A percentile compares a stretch with the other conserved stretches of the same genome.
These are phyloP conservation scores for Paulownia fortunei DNA, from an alignment of 257 asterid species.

Conservation along the genomic window DNA sequence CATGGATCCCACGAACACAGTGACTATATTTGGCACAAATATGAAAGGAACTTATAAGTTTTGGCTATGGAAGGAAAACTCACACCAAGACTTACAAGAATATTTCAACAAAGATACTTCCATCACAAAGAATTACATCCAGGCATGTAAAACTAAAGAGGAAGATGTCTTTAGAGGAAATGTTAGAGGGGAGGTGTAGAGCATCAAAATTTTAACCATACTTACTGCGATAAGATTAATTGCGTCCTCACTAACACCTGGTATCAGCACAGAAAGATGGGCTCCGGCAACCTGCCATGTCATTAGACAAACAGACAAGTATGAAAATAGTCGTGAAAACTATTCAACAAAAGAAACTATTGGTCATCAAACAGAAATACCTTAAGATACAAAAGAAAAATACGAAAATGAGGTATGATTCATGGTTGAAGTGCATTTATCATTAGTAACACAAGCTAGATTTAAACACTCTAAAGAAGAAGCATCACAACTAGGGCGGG, in stretches of 20 bases:
- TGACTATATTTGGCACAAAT: constrained; percentile 41
- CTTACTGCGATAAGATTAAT: constrained; percentile 62
- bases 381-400: not conserved
- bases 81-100: not conserved
- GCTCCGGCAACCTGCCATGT: constrained; percentile 54
- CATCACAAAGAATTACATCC: not conserved
- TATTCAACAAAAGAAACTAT: not conserved
- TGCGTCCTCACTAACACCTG: constrained; percentile 85
- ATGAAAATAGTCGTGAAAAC: not conserved
- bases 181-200: not conserved
- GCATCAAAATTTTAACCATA: constrained; percentile 18
- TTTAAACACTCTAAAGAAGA: constrained; percentile 7
- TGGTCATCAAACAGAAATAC: constrained; percentile 20
- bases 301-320: not conserved
- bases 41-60: constrained; percentile 11
- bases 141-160: not conserved
- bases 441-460: not conserved
- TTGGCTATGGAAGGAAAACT: not conserved
- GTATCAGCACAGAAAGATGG: constrained; percentile 61
- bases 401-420: not conserved
- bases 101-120: not conserved
- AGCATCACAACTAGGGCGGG: constrained; percentile 13
- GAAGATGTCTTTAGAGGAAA: not conserved
- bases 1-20: constrained; percentile 77
- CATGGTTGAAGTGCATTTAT: not conserved